These are phyloP conservation scores for Starmerella scarabaei DNA, from an alignment of 805 yeast genomes.

Conservation along the genomic window DNA sequence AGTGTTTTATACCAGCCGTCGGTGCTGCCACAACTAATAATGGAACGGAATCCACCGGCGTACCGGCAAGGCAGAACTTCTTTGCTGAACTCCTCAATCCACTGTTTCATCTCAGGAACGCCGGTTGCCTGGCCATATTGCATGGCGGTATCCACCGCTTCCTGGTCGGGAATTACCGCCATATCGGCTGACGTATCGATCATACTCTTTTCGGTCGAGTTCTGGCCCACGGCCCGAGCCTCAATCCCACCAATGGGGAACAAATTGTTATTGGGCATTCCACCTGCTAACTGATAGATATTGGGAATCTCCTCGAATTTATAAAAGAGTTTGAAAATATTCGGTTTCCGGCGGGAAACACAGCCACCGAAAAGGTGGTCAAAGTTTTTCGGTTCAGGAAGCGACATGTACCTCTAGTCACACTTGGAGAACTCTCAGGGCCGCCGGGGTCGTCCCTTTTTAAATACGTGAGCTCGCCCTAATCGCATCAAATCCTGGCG, in stretches of 20 bases:
- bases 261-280: slow-evolving; percentile 20
- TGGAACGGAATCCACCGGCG: slow-evolving; percentile 18
- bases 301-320: slow-evolving; percentile 20
- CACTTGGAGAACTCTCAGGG: too few species aligned
- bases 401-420: too few species aligned
- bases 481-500: too few species aligned
- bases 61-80: slow-evolving; percentile 16
- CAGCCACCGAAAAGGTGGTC: slow-evolving; percentile 20
- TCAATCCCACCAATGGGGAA: slow-evolving; percentile 19
- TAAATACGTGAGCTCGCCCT: too few species aligned
- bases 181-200: slow-evolving; percentile 1
- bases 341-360: slow-evolving; percentile 20
- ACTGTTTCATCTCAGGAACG: slow-evolving; percentile 52
- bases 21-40: slow-evolving; percentile 20
- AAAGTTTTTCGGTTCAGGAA: slow-evolving; percentile 14
- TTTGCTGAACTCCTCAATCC: slow-evolving; percentile 50
- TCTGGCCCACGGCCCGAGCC: slow-evolving; percentile 11
- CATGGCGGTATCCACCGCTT: slow-evolving; percentile 51
- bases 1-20: slow-evolving; percentile 23
- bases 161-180: slow-evolving; percentile 6
- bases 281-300: slow-evolving; percentile 21
- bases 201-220: background rate
- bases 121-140: slow-evolving; percentile 88
- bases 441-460: too few species aligned
- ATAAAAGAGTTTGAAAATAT: slow-evolving; percentile 21